Evolutionary conservation across 192 early-diverging fungal genomes (phyloP).

Genomic region (Coemansia sp.): DNA sequence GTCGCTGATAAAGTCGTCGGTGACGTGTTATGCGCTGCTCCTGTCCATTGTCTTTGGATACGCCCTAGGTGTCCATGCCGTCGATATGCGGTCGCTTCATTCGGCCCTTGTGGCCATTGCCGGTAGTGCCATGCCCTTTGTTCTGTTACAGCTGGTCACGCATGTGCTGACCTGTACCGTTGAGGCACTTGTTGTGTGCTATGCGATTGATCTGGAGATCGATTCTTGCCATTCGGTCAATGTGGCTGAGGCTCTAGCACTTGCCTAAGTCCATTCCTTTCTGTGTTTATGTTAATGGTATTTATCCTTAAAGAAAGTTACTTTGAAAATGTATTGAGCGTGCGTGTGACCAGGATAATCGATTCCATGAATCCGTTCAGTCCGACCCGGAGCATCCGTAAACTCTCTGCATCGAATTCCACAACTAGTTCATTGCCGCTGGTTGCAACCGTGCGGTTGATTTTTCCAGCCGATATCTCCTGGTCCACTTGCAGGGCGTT

Average conservation of each 20-base stretch:
- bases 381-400: conserved; percentile 43
- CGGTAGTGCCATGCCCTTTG: conserved; percentile 43
- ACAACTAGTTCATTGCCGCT: conserved; percentile 15
- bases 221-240: conserved; percentile 48
- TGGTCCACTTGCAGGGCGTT: conserved; percentile 32
- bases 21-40: conserved; percentile 46
- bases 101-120: conserved; percentile 33
- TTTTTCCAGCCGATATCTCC: conserved; percentile 36
- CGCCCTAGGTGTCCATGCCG: conserved; percentile 28
- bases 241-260: conserved; percentile 39
- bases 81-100: conserved; percentile 19
- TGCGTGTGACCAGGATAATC: conserved; percentile 42
- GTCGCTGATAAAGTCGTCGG: conserved; percentile 45
- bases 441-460: conserved; percentile 10
- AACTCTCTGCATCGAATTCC: conserved; percentile 19
- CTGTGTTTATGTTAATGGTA: neutral
- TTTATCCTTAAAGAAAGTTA: neutral
- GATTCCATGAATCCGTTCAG: conserved; percentile 54
- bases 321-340: conserved; percentile 37
- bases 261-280: conserved; percentile 12
- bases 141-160: conserved; percentile 42
- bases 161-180: conserved; percentile 48
- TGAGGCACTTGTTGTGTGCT: conserved; percentile 47
- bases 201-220: conserved; percentile 49
- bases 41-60: conserved; percentile 42